Evolutionary conservation across 805 yeast species (phyloP).

Genomic region (Metschnikowia cubensis): DNA sequence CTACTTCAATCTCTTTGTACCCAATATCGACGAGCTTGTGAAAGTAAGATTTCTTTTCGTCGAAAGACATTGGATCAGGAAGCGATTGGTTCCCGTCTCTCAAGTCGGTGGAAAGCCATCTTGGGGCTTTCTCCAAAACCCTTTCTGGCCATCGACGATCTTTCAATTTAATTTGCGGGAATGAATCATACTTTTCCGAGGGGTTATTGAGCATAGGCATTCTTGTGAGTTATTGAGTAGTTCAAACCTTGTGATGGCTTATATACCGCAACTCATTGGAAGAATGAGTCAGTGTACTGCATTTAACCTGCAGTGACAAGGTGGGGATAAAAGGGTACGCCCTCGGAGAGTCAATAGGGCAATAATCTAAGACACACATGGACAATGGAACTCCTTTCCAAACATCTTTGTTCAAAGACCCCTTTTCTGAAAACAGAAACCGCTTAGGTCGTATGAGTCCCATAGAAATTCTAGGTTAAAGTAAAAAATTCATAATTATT

Average conservation of each 20-base stretch:
- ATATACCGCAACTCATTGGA: neutral
- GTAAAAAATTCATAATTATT: neutral
- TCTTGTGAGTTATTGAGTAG: neutral
- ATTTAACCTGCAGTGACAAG: neutral
- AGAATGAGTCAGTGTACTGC: slow-evolving; percentile 4
- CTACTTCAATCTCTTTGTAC: slow-evolving; percentile 79
- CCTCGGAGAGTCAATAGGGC: neutral
- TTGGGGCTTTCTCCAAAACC: slow-evolving; percentile 57
- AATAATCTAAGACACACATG: neutral
- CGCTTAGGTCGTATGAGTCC: neutral
- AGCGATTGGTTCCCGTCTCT: slow-evolving; percentile 83
- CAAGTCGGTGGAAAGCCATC: slow-evolving; percentile 81
- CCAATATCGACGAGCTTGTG: slow-evolving; percentile 67
- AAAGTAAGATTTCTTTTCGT: slow-evolving; percentile 70
- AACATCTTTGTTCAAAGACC: neutral
- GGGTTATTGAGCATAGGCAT: slow-evolving; percentile 50
- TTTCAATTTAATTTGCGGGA: slow-evolving; percentile 52
- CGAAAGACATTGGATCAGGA: slow-evolving; percentile 83
- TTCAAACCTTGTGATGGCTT: neutral
- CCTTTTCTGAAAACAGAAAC: neutral
- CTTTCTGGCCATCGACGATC: slow-evolving; percentile 70
- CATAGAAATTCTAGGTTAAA: neutral
- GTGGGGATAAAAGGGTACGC: slow-evolving; percentile 1
- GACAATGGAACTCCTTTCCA: neutral
- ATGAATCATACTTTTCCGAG: slow-evolving; percentile 56